Base-by-base conservation (phyloP, 768 basidiomycete species). In the Amanita muscaria region DNA sequence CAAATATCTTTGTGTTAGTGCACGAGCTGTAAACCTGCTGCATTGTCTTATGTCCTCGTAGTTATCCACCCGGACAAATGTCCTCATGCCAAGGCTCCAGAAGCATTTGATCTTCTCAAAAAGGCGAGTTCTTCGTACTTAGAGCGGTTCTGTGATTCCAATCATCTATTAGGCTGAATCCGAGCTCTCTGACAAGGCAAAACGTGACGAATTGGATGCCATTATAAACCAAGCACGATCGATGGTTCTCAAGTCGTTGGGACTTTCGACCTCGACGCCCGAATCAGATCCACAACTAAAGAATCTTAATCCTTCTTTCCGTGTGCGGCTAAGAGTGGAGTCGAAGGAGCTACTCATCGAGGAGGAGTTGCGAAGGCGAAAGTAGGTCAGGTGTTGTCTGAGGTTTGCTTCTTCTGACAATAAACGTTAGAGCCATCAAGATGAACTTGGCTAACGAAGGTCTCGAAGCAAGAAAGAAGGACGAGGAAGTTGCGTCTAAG, bases 1-100 rank as follows among this genome's bases (percentile, higher is more conserved):
- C 85, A 90, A 54, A 63, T 90, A 56, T 91, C 88, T 52, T 72
- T 91, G 34, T 84, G 88, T 90, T 64, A 64, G 82, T 67, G 49
- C 40, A 31, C 34, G 5, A 22, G 25, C 19, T 38, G 19, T 31
- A 41, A 15, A 7, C 24, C 8, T 36, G 33, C 10, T 2, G 1
- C 21, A 16, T 21, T 7, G 29, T 23, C 40, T 43, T 14, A 44
- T 49, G 18, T 35, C 37, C 24, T 48, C 25, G 50, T 60, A 91
- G 88, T 96, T 64, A 97, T 99, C 57, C 96, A 99, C 73, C 96
- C 96, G 50, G 96, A 99, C 72, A 99, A 98, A 74, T 85, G 86
- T 55, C 69, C 87, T 59, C 89, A 96, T 65, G 71, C 77, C 22
- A 78, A 80, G 56, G 88, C 89, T 40, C 83, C 89, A 55, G 89